Conservation (phyloP, 768 basidiomycete species). For the Lactarius sp. region DNA sequence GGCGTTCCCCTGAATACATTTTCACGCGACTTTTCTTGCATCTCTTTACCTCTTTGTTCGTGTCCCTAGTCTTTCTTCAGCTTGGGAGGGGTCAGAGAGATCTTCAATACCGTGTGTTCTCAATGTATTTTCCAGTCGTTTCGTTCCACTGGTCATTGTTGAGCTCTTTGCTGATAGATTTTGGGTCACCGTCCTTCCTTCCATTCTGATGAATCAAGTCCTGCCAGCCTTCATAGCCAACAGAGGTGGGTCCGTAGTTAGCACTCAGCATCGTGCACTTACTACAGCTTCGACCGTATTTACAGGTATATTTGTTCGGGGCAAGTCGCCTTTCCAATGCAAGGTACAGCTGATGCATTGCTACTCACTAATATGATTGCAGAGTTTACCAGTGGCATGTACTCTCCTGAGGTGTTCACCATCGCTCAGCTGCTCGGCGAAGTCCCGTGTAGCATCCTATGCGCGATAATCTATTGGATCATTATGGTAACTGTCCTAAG, state of each 20-base stretch:
- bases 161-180: slow-evolving; percentile 35
- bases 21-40: slow-evolving; percentile 79
- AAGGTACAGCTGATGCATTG: not conserved
- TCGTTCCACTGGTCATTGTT: not conserved
- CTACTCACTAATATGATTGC: not conserved
- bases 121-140: slow-evolving; percentile 48
- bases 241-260: slow-evolving; percentile 36
- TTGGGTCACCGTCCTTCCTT: slow-evolving; percentile 63
- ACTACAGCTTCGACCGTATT: not conserved
- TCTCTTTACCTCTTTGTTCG: slow-evolving; percentile 60
- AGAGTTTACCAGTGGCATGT: slow-evolving; percentile 82
- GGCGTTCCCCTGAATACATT: slow-evolving; percentile 82
- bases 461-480: slow-evolving; percentile 70
- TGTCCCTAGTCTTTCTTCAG: slow-evolving; percentile 77
- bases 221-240: slow-evolving; percentile 81
- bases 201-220: slow-evolving; percentile 74
- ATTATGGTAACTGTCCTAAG: slow-evolving; percentile 46
- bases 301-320: slow-evolving; percentile 38
- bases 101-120: slow-evolving; percentile 77
- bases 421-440: slow-evolving; percentile 78
- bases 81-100: slow-evolving; percentile 60
- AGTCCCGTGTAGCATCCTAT: slow-evolving; percentile 68
- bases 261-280: not conserved
- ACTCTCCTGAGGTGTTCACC: slow-evolving; percentile 81
- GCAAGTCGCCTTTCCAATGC: not conserved